These are phyloP conservation scores for Pyricularia sp. DNA, from an alignment of 2,329 filamentous ascomycete species.

Conservation along the genomic window DNA sequence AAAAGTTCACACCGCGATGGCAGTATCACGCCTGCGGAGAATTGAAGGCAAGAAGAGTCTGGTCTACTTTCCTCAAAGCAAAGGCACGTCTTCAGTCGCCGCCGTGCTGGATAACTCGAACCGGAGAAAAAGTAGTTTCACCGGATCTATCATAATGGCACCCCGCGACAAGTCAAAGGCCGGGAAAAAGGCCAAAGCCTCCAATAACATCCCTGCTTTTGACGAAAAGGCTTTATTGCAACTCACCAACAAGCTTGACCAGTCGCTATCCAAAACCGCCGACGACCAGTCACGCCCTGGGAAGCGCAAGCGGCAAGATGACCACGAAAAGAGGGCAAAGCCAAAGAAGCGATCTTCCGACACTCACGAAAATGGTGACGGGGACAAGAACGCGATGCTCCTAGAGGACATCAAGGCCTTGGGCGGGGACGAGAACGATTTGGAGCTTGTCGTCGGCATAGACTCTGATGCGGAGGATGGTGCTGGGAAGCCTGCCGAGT, in stretches of 20 bases:
- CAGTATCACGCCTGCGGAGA: neutral
- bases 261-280: constrained; percentile 33
- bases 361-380: constrained; percentile 12
- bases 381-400: constrained; percentile 22
- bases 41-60: neutral
- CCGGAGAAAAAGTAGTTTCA: neutral
- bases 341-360: constrained; percentile 19
- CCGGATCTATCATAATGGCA: constrained; percentile 11
- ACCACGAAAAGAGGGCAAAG: constrained; percentile 19
- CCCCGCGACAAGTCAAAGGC: constrained; percentile 18
- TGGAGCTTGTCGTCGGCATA: constrained; percentile 49
- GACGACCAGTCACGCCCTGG: constrained; percentile 15
- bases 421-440: constrained; percentile 55
- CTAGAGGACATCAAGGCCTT: constrained; percentile 56
- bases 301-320: constrained; percentile 23
- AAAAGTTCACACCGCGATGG: constrained; percentile 1
- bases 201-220: constrained; percentile 23
- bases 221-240: constrained; percentile 40
- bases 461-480: constrained; percentile 39
- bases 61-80: neutral
- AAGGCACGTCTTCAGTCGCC: neutral
- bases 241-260: constrained; percentile 48
- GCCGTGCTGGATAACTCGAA: neutral
- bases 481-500: constrained; percentile 16
- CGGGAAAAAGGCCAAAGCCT: constrained; percentile 22